A percentile compares a stretch with the other conserved stretches of the same genome.
These are phyloP conservation scores for Blastomyces parvus DNA, from an alignment of 2,329 filamentous ascomycete species.

Conservation along the genomic window DNA sequence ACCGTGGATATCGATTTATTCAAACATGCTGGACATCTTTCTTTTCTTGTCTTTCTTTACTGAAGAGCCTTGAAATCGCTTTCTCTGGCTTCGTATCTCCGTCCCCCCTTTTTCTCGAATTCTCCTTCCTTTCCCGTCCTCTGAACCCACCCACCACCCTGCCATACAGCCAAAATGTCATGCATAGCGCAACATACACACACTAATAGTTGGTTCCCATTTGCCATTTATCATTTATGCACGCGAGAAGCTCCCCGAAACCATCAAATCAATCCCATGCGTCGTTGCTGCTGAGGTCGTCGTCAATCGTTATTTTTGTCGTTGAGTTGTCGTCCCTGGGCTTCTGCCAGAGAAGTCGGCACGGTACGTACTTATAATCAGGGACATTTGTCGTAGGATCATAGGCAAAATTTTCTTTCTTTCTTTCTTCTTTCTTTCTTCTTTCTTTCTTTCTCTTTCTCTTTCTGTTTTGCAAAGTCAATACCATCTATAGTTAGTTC, in stretches of 20 bases:
- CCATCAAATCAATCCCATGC: neutral
- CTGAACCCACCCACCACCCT: neutral
- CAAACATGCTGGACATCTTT: neutral
- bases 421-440: too few relatives aligned
- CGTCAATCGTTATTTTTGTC: neutral
- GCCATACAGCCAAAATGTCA: neutral
- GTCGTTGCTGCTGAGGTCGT: neutral
- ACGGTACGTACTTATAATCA: neutral
- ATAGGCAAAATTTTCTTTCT: neutral
- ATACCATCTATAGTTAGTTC: too few relatives aligned
- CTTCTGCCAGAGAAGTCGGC: neutral
- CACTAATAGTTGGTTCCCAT: too few relatives aligned
- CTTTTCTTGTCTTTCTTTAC: too few relatives aligned
- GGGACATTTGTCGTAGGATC: neutral
- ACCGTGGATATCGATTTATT: neutral
- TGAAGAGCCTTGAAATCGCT: neutral
- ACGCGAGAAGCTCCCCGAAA: neutral
- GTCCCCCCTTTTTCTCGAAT: neutral
- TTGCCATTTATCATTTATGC: neutral
- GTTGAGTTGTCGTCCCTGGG: neutral
- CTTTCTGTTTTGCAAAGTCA: too few relatives aligned
- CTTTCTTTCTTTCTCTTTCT: too few relatives aligned
- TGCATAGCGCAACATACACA: neutral
- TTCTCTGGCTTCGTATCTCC: neutral
- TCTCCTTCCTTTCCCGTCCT: neutral